Conservation (phyloP, 805 yeast species). For the Candida ficus region DNA sequence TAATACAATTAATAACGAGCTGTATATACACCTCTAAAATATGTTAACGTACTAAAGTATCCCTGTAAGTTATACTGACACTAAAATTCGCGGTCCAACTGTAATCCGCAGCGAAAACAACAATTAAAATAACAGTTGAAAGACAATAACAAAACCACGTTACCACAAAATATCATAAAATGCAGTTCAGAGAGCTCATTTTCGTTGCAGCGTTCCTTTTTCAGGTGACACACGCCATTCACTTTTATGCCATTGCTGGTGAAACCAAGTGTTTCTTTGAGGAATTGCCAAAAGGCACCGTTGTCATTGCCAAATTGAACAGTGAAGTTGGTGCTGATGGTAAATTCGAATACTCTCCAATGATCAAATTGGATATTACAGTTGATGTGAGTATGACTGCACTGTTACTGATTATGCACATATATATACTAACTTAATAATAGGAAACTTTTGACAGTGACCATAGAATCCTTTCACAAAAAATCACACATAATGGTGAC, state of each 20-base stretch:
- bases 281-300: slow-evolving; percentile 70
- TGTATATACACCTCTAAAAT: no score
- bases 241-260: slow-evolving; percentile 74
- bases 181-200: slow-evolving; percentile 1
- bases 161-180: not conserved
- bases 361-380: slow-evolving; percentile 58
- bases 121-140: no score
- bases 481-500: slow-evolving; percentile 53
- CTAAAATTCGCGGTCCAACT: no score
- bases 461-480: slow-evolving; percentile 71
- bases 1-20: no score
- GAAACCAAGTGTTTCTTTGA: slow-evolving; percentile 80
- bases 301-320: slow-evolving; percentile 74
- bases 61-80: no score
- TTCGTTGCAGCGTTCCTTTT: not conserved
- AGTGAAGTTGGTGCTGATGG: slow-evolving; percentile 50
- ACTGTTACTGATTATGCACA: not conserved
- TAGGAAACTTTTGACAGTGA: slow-evolving; percentile 78
- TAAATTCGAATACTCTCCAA: slow-evolving; percentile 47
- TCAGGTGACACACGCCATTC: slow-evolving; percentile 33
- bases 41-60: no score
- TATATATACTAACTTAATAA: slow-evolving; percentile 3
- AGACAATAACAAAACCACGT: not conserved
- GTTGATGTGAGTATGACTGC: slow-evolving; percentile 46
- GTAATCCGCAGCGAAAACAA: no score